Conservation (phyloP, 2,329 filamentous ascomycete genomes). For the Curvularia sp. region DNA sequence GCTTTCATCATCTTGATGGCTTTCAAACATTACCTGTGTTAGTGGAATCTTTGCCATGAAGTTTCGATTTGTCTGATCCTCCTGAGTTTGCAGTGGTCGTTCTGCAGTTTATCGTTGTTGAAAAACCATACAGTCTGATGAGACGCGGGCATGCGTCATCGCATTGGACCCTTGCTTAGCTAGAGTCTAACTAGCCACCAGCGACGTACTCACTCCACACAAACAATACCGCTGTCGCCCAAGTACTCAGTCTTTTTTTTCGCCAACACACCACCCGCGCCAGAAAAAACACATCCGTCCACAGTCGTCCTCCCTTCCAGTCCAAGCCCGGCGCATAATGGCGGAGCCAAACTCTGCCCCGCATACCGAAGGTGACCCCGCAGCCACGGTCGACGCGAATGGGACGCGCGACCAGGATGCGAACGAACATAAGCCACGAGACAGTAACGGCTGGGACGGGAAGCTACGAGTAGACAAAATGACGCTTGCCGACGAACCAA, state of each 20-base stretch:
- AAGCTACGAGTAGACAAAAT: conserved; percentile 78
- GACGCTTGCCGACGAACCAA: conserved; percentile 49
- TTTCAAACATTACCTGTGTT: neutral
- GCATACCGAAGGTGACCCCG: conserved; percentile 38
- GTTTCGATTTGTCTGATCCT: neutral
- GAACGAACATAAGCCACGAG: conserved; percentile 42
- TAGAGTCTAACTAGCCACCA: conserved; percentile 23
- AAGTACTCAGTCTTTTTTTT: neutral
- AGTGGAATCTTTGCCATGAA: neutral
- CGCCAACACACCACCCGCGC: neutral
- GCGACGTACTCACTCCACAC: conserved; percentile 23
- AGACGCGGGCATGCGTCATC: conserved; percentile 17
- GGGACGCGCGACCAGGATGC: conserved; percentile 30
- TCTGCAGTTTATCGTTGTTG: neutral
- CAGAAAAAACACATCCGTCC: neutral
- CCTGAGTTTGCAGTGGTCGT: neutral
- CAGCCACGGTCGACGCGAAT: conserved; percentile 24
- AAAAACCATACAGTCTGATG: neutral
- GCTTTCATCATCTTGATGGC: neutral
- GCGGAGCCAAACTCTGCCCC: conserved; percentile 36
- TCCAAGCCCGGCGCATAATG: conserved; percentile 25
- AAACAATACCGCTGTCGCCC: conserved; percentile 1
- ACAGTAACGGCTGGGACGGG: conserved; percentile 76
- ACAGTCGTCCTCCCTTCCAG: neutral
- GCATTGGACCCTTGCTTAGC: conserved; percentile 24